Conservation (phyloP, 371 early-diverging fungal species). For the Chytridium lagenaria region DNA sequence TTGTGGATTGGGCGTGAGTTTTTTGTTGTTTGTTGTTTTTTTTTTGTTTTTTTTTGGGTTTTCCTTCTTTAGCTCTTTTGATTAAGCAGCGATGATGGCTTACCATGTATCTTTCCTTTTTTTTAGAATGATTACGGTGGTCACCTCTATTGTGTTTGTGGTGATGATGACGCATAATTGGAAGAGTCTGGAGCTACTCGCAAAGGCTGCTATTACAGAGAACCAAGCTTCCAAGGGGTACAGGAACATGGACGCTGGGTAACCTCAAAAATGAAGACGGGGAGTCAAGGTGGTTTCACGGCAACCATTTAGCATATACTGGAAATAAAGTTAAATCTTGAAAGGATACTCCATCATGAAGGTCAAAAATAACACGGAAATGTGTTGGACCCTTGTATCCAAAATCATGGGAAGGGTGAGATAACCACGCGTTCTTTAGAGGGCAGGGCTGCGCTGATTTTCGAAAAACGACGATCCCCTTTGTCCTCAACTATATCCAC, state of each 20-base stretch:
- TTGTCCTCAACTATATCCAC: too few species aligned
- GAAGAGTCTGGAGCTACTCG: not conserved
- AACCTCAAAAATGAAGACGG: not conserved
- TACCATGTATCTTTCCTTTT: not conserved
- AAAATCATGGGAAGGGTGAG: too few species aligned
- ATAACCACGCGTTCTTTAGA: too few species aligned
- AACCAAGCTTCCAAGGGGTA: not conserved
- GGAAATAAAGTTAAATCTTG: not conserved
- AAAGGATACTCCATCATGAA: slow-evolving; percentile 1
- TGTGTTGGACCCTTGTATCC: too few species aligned
- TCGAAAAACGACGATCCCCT: too few species aligned
- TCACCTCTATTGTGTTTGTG: not conserved
- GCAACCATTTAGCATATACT: too few species aligned
- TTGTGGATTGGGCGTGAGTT: slow-evolving; percentile 5
- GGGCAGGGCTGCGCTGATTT: too few species aligned
- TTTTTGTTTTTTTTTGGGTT: not conserved
- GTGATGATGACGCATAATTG: not conserved
- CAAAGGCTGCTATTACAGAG: not conserved
- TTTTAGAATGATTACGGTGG: not conserved
- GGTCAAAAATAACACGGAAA: too few species aligned
- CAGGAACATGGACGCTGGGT: not conserved
- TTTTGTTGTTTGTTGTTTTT: not conserved
- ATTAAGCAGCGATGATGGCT: not conserved
- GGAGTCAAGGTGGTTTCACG: not conserved
- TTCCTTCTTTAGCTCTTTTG: not conserved